Base-by-base conservation (phyloP, 208 protist genomes). In the Leishmania amazonensis region DNA sequence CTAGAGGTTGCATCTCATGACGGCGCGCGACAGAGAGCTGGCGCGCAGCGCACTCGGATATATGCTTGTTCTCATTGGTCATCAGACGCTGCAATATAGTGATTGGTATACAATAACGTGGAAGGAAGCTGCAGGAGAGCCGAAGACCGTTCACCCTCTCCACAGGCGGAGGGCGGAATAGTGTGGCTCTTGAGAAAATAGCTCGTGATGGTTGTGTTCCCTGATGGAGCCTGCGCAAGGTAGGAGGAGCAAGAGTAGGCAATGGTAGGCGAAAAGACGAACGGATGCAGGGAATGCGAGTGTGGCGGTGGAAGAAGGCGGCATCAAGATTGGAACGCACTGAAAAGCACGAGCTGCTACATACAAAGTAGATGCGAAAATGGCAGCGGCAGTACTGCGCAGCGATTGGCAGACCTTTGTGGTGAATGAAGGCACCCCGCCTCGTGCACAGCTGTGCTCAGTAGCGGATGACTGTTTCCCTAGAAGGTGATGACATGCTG, bases 11-110 rank as follows among this genome's bases (percentile, higher is more conserved):
- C 70, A 87, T 88, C 81, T 85, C 84, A 87, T 85, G 51, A 51
- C 49, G 64, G 65, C 83, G 67, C 72, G 60, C 71, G 38, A 31
- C 80, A 60, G 80, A 75, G 53, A 53, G 79, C 79, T 54, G 75
- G 13, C 71, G 71, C 60, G 80, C 64, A 54, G 62, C 64, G 72
- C 40, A 58, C 80, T 87, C 84, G 85, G 85, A 89, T 89, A 90
- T 90, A 91, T 89, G 85, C 87, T 91, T 91, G 85, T 91, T 87
- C 87, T 88, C 82, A 53, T 91, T 91, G 81, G 38, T 91, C 87
- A 88, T 91, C 83, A 89, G 51, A 40, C 38, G 40, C 71, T n/a
- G 3, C 28, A 31, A 31, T 64, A 31, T 6, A 64, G 58, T 64
- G n/a, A 1, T 7, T 0, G 28, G 58, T 28, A 35, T 1, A 31